Evolutionary conservation across 352 stramenopile genomes (phyloP).

Genomic region (Pythium plurisporium): DNA sequence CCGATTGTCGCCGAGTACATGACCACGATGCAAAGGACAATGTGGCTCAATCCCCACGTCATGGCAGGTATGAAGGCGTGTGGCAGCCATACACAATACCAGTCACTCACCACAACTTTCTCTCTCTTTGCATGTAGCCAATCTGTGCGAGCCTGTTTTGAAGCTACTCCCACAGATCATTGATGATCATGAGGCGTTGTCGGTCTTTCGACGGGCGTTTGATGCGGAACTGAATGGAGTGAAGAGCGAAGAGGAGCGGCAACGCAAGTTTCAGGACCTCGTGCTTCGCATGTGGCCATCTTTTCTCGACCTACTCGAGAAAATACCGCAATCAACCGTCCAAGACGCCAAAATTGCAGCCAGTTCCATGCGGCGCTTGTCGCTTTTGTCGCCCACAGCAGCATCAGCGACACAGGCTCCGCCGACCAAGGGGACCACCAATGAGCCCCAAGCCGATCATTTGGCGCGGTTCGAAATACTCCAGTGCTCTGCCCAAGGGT

Average conservation of each 20-base stretch:
- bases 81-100: too few relatives aligned
- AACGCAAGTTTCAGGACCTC: slow-evolving; percentile 59
- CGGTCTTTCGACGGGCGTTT: slow-evolving; percentile 57
- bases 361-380: slow-evolving; percentile 18
- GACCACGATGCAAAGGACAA: slow-evolving; percentile 48
- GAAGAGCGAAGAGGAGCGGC: slow-evolving; percentile 51
- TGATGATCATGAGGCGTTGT: slow-evolving; percentile 61
- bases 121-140: slow-evolving; percentile 4
- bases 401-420: neutral
- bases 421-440: slow-evolving; percentile 13
- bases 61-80: slow-evolving; percentile 30
- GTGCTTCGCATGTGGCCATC: slow-evolving; percentile 77
- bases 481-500: slow-evolving; percentile 51
- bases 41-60: slow-evolving; percentile 33
- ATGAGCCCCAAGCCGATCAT: slow-evolving; percentile 6
- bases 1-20: slow-evolving; percentile 75
- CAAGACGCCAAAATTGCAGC: slow-evolving; percentile 11
- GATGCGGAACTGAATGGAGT: slow-evolving; percentile 38
- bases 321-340: slow-evolving; percentile 35
- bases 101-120: neutral
- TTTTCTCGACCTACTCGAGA: slow-evolving; percentile 49
- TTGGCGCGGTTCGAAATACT: slow-evolving; percentile 33
- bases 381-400: slow-evolving; percentile 10
- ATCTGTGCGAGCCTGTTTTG: slow-evolving; percentile 54
- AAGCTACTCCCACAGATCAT: slow-evolving; percentile 68